phyloP scores from a whole-genome alignment of 2,329 filamentous ascomycete genomes.

The Fusarium sp. region DNA sequence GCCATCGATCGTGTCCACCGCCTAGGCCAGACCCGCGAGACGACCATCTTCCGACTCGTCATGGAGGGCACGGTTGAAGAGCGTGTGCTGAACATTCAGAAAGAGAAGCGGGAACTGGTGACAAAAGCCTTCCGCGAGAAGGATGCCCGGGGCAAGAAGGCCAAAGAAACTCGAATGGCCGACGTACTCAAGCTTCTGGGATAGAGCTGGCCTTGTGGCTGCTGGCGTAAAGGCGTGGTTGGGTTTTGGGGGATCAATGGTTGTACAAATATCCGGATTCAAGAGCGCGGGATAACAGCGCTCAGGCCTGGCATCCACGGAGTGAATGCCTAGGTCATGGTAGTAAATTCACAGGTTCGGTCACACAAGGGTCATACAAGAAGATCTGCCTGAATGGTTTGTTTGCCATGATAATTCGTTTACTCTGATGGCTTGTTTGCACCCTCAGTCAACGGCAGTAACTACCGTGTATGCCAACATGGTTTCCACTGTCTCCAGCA shows the following conservation, averaged over 20 bases:
- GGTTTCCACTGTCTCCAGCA: neutral
- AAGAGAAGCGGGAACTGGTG: conserved; percentile 79
- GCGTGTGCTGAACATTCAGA: conserved; percentile 77
- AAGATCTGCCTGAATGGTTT: neutral
- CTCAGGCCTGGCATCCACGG: neutral
- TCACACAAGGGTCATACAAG: conserved; percentile 2
- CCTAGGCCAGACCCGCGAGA: conserved; percentile 79
- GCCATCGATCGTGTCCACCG: conserved; percentile 88
- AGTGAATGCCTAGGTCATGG: neutral
- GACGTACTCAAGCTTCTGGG: conserved; percentile 61
- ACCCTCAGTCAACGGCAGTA: neutral
- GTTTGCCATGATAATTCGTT: neutral
- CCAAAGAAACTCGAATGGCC: conserved; percentile 64
- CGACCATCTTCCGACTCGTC: conserved; percentile 80
- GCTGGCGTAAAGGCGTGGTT: conserved; percentile 2
- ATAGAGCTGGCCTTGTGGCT: conserved; percentile 20
- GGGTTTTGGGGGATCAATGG: neutral
- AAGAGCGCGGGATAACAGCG: neutral
- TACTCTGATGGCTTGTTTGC: neutral
- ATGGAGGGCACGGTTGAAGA: conserved; percentile 85
- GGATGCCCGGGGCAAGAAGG: conserved; percentile 56
- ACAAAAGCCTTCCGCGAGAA: conserved; percentile 81
- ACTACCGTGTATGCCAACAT: neutral
- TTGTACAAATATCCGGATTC: conserved; percentile 7
- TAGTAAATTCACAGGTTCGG: neutral